phyloP scores from a whole-genome alignment of 768 basidiomycete genomes.

The Gloeophyllum trabeum region DNA sequence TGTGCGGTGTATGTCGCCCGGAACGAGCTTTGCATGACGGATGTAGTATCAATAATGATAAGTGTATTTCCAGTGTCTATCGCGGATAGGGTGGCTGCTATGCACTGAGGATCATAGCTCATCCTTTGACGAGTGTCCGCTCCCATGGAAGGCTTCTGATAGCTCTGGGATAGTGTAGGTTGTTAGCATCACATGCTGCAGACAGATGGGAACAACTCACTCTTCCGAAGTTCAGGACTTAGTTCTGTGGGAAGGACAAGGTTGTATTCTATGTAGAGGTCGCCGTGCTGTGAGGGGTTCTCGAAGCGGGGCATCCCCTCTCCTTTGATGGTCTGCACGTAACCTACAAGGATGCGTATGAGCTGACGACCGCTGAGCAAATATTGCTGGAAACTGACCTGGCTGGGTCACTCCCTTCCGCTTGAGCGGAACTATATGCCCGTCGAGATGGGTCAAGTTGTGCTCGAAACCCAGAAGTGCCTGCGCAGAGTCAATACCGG shows the following conservation, averaged over 20 bases:
- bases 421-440: slow-evolving; percentile 58
- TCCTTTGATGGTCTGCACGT: slow-evolving; percentile 73
- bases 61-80: too few species aligned
- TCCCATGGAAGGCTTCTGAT: slow-evolving; percentile 36
- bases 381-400: slow-evolving; percentile 30
- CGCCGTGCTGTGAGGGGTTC: slow-evolving; percentile 43
- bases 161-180: slow-evolving; percentile 31
- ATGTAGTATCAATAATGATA: too few species aligned
- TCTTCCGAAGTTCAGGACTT: slow-evolving; percentile 51
- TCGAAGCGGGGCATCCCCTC: slow-evolving; percentile 85
- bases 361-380: neutral
- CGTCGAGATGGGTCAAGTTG: slow-evolving; percentile 88
- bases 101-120: slow-evolving; percentile 1
- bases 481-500: slow-evolving; percentile 26
- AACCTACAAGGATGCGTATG: slow-evolving; percentile 32
- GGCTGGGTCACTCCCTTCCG: slow-evolving; percentile 87
- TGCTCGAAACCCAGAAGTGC: slow-evolving; percentile 94
- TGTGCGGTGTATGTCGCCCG: too few species aligned
- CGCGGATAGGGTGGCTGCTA: too few species aligned
- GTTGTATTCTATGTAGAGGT: slow-evolving; percentile 88
- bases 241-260: slow-evolving; percentile 80
- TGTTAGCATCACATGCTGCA: neutral
- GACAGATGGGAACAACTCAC: slow-evolving; percentile 39
- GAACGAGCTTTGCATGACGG: too few species aligned
- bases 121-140: slow-evolving; percentile 9